Base-by-base conservation (phyloP, 768 basidiomycete genomes). In the Leccinum aurantiacum region DNA sequence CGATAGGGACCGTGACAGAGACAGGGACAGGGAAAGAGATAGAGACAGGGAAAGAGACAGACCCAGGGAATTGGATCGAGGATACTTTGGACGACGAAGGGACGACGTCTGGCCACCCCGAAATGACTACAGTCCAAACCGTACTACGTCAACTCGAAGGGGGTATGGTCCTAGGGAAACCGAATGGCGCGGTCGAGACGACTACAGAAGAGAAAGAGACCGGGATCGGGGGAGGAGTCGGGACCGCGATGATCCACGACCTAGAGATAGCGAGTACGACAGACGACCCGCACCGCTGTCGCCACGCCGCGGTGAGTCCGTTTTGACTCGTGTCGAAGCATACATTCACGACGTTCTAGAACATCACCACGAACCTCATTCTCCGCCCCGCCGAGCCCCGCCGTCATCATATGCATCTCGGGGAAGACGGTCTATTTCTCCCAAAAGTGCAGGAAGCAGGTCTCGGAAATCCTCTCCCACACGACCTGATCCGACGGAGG, bases 251-350 rank as follows among this genome's bases (percentile, higher is more conserved):
- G 65, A 67, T 22, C 57, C 50, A 25, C 56, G 67, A 9, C 9
- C 56, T 31, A 59, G 65, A 51, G 70, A 68, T 46, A 63, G 66
- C 31, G 64, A 70, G 15, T 54, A 64, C 6, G 71, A 73, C 22
- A 60, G 68, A 54, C 60, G 63, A 19, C 56, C 55, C 8, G 24
- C 58, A 53, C 65, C 64, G 46, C 17, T 53, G 33, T 72, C 70
- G 4, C 70, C 70, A 6, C 71, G 68, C 19, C 66, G 68, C 41
- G 71, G 70, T 72, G 62, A 64, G 70, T 54, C 41, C 15, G 8
- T 33, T 10, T 15, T 22, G 37, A 4, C 11, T 38, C 29, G 1
- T 55, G 33, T 53, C 15, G 52, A 35, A 3, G 10, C 29, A 27
- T 27, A 5, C 37, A 13, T 31, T 65, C 31, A 62, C 19, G 8